Base-by-base conservation (phyloP, 2,329 filamentous ascomycete species). In the Sarocladiaceae sp. region DNA sequence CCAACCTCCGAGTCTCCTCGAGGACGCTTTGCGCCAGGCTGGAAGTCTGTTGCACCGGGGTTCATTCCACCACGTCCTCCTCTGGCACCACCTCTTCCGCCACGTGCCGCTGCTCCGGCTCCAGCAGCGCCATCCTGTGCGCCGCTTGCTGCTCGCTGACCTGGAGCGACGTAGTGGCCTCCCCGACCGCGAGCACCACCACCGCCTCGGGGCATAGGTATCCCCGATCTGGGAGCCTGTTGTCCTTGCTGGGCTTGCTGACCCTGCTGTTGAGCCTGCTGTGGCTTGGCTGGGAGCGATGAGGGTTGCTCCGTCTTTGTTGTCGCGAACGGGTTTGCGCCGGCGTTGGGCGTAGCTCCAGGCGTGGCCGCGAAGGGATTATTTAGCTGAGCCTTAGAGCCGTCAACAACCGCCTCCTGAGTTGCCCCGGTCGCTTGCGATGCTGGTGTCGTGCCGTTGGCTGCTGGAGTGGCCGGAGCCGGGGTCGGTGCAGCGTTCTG, bases 21-120 rank as follows among this genome's bases (percentile, higher is more conserved):
- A 12, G 74, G 69, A 21, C 77, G 67, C 61, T 81, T 80, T 51
- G 69, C 74, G 3, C 76, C 75, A 7, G 73, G 71, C 33, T 78
- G 76, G 51, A 78, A 74, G 46, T 81, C 79, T 40, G 69, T 64
- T 9, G 72, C 76, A 11, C 62, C 62, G 1, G 72, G 68, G 50
- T 76, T 80, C 52, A 80, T 53, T 10, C 47, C 63, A 10, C 61
- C 61, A 18, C 72, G 65, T 24, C 67, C 63, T 19, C 66, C 65
- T 32, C 66, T 53, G 13, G 51, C 55, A 35, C 64, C 69, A 20
- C 73, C 70, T 34, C 73, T 65, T 37, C 63, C 61, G 40, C 65
- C 59, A 18, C 66, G 53, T 15, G 61, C 50, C 51, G 58, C 51
- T 46, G 51, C n/a, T n/a, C n/a, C n/a, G n/a, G n/a, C n/a, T n/a